Conservation (phyloP, 2,329 filamentous ascomycete species). For the Furcasterigmium sp. region DNA sequence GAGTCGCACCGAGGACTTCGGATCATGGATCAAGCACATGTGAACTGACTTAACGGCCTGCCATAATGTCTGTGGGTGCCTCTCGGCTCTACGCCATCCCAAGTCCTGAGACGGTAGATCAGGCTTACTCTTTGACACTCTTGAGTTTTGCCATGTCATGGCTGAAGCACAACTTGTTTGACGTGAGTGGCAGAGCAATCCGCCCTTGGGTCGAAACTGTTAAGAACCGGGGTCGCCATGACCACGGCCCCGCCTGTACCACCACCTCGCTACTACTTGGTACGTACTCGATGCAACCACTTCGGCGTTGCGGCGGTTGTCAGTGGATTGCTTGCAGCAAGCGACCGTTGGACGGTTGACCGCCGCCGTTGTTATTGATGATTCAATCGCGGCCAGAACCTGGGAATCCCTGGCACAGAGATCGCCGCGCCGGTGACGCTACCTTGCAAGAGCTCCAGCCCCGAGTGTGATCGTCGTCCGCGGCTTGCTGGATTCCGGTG, state of each 20-base stretch:
- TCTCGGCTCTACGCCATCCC: not conserved
- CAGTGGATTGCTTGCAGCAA: not conserved
- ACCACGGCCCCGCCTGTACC: too few species aligned
- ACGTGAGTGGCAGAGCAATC: not conserved
- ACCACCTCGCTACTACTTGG: not conserved
- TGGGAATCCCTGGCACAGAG: too few species aligned
- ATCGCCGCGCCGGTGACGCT: too few species aligned
- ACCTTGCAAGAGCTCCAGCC: too few species aligned
- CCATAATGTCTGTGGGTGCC: not conserved
- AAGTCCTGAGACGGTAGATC: slow-evolving; percentile 2
- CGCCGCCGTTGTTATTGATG: too few species aligned
- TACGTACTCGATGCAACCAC: not conserved
- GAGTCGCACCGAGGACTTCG: not conserved
- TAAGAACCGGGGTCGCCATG: not conserved
- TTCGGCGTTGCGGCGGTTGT: not conserved
- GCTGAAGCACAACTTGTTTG: slow-evolving; percentile 3
- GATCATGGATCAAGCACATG: not conserved
- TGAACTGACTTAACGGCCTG: not conserved
- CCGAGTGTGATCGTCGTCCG: too few species aligned
- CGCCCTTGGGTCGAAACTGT: not conserved
- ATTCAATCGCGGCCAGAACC: too few species aligned
- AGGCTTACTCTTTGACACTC: not conserved
- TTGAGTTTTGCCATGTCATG: not conserved
- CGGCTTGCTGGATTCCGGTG: too few species aligned
- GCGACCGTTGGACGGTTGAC: too few species aligned